Evolutionary conservation across 805 yeast species (phyloP), one percentile per base, ranked within the genome.

Genomic region (Suhomyces pyralidae): DNA sequence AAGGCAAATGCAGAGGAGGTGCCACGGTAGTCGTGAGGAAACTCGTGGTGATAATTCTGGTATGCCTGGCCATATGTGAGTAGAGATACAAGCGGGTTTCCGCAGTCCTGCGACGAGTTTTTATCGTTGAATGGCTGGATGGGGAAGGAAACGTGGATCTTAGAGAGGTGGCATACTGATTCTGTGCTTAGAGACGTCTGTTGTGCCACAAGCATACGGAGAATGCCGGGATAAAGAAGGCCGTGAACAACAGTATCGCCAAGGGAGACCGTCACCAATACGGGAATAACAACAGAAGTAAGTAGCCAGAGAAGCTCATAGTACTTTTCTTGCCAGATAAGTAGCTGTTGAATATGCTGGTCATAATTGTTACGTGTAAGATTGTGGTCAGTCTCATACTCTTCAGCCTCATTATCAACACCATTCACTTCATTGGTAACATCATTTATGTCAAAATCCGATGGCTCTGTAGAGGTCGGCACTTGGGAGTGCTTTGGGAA

Each of bases 1-100:
- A 83, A 86, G 46, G 86, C 85, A 69, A 83, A 84, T 81, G 85
- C 78, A 56, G 83, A 81, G 51, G 81, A 73, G 5, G 91, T 89
- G 58, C 84, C 84, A 55, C 97, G 79, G 71, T 86, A 91, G 70
- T 92, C 97, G 57, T 87, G 84, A 5, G 97, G 96, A 69, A 92
- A 92, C 71, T 90, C 97, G 73, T 93, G 97, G 73, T 92, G 98
- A 74, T 88, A 93, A 71, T 91, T 92, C 69, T 90, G 96, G 70
- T 84, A 84, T 5, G 96, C 93, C 71, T 92, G 97, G 10, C 98
- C 98, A 64, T 87, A 84, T 0, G 97, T 86, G 14, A 89, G 75
- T 14, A 83, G 64, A 20, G 84, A 84, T 24, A 84, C 79, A 46
- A 82, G 66, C 15, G 84, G 82, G 64, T 75, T 75, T 49, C 64